phyloP scores from a whole-genome alignment of 169 alveolate genomes.

The Plasmodium inui region DNA sequence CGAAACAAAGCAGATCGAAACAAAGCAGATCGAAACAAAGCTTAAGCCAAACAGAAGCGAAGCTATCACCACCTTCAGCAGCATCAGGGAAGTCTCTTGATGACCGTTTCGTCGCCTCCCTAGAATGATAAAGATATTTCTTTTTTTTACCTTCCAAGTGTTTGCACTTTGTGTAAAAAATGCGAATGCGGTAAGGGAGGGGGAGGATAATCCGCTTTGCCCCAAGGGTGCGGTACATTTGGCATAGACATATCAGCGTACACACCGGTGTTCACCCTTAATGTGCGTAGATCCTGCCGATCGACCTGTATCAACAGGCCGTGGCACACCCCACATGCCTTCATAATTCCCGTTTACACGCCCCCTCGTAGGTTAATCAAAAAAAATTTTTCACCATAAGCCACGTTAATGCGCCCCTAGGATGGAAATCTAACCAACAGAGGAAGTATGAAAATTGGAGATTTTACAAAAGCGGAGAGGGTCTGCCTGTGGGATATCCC shows the following conservation, averaged over 20 bases:
- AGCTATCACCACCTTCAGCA: neutral
- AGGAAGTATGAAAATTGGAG: slow-evolving; percentile 41
- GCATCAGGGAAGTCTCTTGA: neutral
- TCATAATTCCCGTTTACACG: neutral
- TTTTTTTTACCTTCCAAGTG: slow-evolving; percentile 37
- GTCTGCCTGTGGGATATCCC: neutral
- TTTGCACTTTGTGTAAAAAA: slow-evolving; percentile 32
- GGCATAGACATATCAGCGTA: neutral
- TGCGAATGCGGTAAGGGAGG: slow-evolving; percentile 44
- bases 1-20: neutral
- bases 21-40: neutral
- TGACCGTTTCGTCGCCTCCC: neutral
- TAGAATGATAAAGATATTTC: slow-evolving; percentile 38
- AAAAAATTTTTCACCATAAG: slow-evolving; percentile 22
- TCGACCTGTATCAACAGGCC: neutral
- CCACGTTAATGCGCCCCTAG: slow-evolving; percentile 23
- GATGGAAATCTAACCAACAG: neutral
- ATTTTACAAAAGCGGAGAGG: neutral
- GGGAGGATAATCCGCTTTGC: neutral
- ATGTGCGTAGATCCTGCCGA: neutral
- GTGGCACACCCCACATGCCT: neutral
- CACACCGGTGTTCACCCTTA: neutral
- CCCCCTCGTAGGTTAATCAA: slow-evolving; percentile 17
- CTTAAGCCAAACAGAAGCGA: neutral
- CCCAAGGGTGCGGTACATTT: neutral